Evolutionary conservation across 2,329 filamentous ascomycete genomes (phyloP).

Genomic region (Podosphaera fusca): DNA sequence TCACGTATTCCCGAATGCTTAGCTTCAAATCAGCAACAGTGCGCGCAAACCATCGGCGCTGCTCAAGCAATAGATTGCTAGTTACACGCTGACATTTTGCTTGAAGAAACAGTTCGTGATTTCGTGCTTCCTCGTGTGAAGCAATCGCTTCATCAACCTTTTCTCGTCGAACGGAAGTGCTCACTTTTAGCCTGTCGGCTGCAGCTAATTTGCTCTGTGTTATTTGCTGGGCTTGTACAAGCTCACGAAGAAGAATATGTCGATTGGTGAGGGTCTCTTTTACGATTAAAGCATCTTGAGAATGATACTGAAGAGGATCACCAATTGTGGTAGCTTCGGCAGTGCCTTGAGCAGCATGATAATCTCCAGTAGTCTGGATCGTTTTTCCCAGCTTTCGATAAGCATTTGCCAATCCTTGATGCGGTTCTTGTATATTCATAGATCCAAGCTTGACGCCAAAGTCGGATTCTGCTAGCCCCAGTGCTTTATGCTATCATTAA

Average conservation of each 20-base stretch:
- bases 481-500: slow-evolving; percentile 30
- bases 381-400: slow-evolving; percentile 90
- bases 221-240: slow-evolving; percentile 70
- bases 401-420: slow-evolving; percentile 66
- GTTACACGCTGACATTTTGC: slow-evolving; percentile 81
- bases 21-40: slow-evolving; percentile 65
- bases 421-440: slow-evolving; percentile 77
- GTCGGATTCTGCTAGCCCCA: slow-evolving; percentile 79
- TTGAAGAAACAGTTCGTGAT: slow-evolving; percentile 56
- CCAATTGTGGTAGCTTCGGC: slow-evolving; percentile 87
- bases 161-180: slow-evolving; percentile 67
- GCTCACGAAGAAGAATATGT: slow-evolving; percentile 83
- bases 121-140: slow-evolving; percentile 66
- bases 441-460: slow-evolving; percentile 73
- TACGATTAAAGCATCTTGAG: slow-evolving; percentile 86
- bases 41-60: slow-evolving; percentile 71
- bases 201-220: slow-evolving; percentile 66
- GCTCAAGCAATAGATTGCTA: slow-evolving; percentile 67
- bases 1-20: slow-evolving; percentile 74
- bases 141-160: slow-evolving; percentile 97
- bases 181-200: slow-evolving; percentile 70
- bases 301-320: slow-evolving; percentile 86
- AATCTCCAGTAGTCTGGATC: slow-evolving; percentile 83
- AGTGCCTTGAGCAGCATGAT: slow-evolving; percentile 86
- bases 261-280: slow-evolving; percentile 96